Percentiles rank a stretch among this genome's conserved stretches.
phyloP scores from a whole-genome alignment of 2,329 filamentous ascomycete species.

The Juglanconis juglandina region DNA sequence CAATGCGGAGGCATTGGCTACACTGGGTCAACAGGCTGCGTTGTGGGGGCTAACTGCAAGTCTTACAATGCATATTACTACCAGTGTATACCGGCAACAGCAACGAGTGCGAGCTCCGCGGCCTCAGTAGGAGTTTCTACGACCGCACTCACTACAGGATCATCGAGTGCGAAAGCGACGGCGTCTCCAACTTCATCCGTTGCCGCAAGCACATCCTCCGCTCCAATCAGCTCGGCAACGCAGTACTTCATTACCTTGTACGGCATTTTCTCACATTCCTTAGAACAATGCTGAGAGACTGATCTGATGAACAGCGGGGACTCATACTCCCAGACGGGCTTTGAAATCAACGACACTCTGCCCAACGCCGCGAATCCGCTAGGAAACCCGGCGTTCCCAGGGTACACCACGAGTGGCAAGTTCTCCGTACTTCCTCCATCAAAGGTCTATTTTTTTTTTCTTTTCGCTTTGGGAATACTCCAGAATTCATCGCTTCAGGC shows the following conservation, averaged over 20 bases:
- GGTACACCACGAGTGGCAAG: conserved; percentile 39
- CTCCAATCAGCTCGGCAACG: not conserved
- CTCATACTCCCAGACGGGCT: conserved; percentile 58
- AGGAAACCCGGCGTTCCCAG: conserved; percentile 55
- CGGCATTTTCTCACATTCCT: too few relatives aligned
- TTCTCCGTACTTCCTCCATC: not conserved
- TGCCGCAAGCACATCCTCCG: not conserved
- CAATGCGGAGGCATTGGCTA: conserved; percentile 16
- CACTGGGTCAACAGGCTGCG: conserved; percentile 11
- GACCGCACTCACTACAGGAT: not conserved
- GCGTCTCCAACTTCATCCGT: not conserved
- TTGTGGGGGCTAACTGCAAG: conserved; percentile 4
- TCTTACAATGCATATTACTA: conserved; percentile 15
- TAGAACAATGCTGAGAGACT: not conserved
- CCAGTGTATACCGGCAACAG: conserved; percentile 10
- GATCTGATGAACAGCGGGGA: conserved; percentile 42
- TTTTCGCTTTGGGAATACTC: too few relatives aligned
- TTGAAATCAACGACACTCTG: conserved; percentile 45
- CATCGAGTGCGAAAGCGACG: not conserved
- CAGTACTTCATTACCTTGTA: conserved; percentile 42
- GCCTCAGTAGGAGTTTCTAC: not conserved
- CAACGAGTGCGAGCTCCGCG: not conserved
- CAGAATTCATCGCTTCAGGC: too few relatives aligned
- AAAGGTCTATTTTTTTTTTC: not conserved
- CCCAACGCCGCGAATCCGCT: conserved; percentile 54